These are phyloP conservation scores for Monilinia aucupariae DNA, from an alignment of 2,329 filamentous ascomycete species.

Conservation along the genomic window DNA sequence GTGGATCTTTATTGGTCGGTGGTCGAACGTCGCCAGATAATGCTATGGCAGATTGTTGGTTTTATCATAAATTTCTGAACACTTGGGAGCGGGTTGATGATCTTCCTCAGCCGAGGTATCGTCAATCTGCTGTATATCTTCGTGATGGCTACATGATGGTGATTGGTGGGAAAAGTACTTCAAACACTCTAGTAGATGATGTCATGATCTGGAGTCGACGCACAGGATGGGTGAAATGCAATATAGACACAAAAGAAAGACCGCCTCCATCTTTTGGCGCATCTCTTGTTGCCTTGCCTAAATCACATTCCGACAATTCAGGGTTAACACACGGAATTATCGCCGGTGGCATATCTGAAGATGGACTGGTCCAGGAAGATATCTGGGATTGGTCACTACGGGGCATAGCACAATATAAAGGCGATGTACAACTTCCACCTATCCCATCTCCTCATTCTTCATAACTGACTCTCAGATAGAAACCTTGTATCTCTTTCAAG, in stretches of 20 bases:
- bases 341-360: conserved; percentile 58
- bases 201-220: conserved; percentile 32
- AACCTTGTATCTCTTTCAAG: not conserved
- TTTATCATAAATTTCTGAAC: conserved; percentile 50
- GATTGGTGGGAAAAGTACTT: conserved; percentile 32
- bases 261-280: conserved; percentile 26
- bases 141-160: conserved; percentile 45
- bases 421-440: conserved; percentile 19
- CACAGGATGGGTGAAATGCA: conserved; percentile 32
- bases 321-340: conserved; percentile 54
- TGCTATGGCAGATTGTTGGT: conserved; percentile 69
- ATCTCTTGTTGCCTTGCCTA: conserved; percentile 21
- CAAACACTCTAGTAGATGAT: conserved; percentile 22
- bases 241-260: conserved; percentile 8
- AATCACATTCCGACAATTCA: conserved; percentile 20
- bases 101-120: conserved; percentile 66
- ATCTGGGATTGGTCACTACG: not conserved
- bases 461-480: not conserved
- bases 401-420: conserved; percentile 37
- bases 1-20: conserved; percentile 62
- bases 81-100: conserved; percentile 60
- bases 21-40: conserved; percentile 72
- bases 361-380: conserved; percentile 8
- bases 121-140: conserved; percentile 61
- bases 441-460: not conserved